A percentile compares a stretch with the other conserved stretches of the same genome.
Evolutionary conservation across 345 rosid species (phyloP).

Genomic region (Eucalyptus globulus): DNA sequence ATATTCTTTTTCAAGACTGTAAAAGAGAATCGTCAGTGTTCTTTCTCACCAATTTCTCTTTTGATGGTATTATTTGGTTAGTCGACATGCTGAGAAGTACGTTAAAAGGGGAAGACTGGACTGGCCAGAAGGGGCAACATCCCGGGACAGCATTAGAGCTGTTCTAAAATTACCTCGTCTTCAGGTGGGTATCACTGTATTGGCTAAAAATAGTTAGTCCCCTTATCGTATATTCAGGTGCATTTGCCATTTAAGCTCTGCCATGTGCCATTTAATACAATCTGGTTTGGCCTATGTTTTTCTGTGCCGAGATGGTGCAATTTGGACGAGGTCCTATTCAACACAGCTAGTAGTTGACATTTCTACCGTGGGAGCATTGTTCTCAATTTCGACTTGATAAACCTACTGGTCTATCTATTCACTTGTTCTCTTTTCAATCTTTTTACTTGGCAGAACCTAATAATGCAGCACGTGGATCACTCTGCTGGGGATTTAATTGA

Average conservation of each 20-base stretch:
- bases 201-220: neutral
- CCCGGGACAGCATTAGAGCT: slow-evolving; percentile 57
- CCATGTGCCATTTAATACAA: neutral
- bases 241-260: neutral
- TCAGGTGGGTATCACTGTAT: slow-evolving; percentile 18
- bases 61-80: slow-evolving; percentile 2
- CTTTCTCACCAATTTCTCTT: neutral
- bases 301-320: neutral
- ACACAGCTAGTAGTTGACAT: neutral
- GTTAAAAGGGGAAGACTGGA: slow-evolving; percentile 43
- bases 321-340: neutral
- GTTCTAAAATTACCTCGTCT: slow-evolving; percentile 49
- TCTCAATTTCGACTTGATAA: neutral
- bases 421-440: neutral
- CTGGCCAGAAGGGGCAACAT: slow-evolving; percentile 67
- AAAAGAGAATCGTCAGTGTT: neutral
- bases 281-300: neutral
- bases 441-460: slow-evolving; percentile 32
- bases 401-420: neutral
- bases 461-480: slow-evolving; percentile 69
- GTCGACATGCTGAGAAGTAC: slow-evolving; percentile 56
- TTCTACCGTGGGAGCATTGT: neutral
- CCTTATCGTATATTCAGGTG: neutral
- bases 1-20: neutral
- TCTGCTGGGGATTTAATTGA: slow-evolving; percentile 58